Evolutionary conservation across 169 alveolate species (phyloP), one percentile per base, ranked within the genome.

Genomic region (Plasmodium coatneyi): DNA sequence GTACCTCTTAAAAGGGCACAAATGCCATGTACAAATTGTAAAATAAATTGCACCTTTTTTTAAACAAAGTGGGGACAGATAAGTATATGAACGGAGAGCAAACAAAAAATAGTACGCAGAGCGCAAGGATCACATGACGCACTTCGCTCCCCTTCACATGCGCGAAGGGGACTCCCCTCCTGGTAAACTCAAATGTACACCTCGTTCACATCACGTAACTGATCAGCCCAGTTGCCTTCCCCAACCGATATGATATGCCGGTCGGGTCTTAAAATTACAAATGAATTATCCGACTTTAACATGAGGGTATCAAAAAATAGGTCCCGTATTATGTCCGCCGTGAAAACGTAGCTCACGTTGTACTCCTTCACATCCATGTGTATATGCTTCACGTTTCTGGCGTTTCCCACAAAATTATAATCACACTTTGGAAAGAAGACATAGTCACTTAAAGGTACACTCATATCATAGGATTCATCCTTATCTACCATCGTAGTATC

Each of bases 191-290:
- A 91, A 10, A 91, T 91, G 49, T 91, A 91, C 56, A 91, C 28
- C 22, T 91, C 74, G 41, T 80, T 71, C 74, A 91, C 74, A 70
- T 80, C 39, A 54, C 56, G 54, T 7, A 91, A 34, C 1, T 80
- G 43, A 1, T 91, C 84, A 19, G 19, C 43, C 83, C 82, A 80
- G 66, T 91, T 71, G 60, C 82, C 22, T 32, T 66, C 78, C 19
- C 80, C 56, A 70, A 56, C 83, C 41, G 95, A 74, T 91, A 91
- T 91, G 41, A 91, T 91, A 49, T 91, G 95, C 41, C 54, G 81
- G 52, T 91, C 95, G 22, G 95, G 95, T 70, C 95, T 91, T 71
- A 81, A 36, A 81, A 91, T 80, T 71, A 91, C 95, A 54, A 25
- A 91, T 9, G 91, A 66, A 36, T 80, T 46, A 41, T 81, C 56